phyloP scores from a whole-genome alignment of 306 rosid species.

The Citrullus amarus region DNA sequence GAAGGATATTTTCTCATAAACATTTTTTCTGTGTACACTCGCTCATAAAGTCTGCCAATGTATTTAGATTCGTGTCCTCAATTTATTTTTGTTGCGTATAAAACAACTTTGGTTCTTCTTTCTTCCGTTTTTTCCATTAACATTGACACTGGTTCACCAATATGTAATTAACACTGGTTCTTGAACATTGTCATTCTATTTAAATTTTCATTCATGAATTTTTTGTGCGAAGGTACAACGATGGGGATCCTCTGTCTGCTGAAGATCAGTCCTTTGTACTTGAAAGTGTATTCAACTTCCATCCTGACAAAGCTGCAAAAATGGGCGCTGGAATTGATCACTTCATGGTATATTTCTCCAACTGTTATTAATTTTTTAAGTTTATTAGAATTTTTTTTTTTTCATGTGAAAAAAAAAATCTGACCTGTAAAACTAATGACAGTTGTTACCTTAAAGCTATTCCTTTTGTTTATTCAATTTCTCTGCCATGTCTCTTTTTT shows the following conservation, averaged over 20 bases:
- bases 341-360: slow-evolving; percentile 48
- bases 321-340: slow-evolving; percentile 78
- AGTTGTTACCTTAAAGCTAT: background rate
- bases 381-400: background rate
- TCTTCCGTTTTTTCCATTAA: background rate
- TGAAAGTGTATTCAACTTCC: slow-evolving; percentile 64
- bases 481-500: background rate
- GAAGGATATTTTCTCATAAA: background rate
- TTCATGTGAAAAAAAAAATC: background rate
- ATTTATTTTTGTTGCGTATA: background rate
- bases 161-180: background rate
- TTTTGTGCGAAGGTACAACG: slow-evolving; percentile 48
- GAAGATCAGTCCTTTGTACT: slow-evolving; percentile 54
- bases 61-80: no score
- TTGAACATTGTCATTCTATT: background rate
- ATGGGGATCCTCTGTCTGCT: slow-evolving; percentile 69
- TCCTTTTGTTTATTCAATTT: background rate
- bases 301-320: slow-evolving; percentile 77
- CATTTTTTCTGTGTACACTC: background rate
- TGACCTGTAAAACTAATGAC: background rate
- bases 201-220: slow-evolving; percentile 1
- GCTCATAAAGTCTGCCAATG: no score
- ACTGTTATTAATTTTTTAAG: background rate
- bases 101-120: background rate
- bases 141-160: background rate